A percentile compares a stretch with the other conserved stretches of the same genome.
These are phyloP conservation scores for Roridomyces roridus DNA, from an alignment of 768 basidiomycete species.

Conservation along the genomic window DNA sequence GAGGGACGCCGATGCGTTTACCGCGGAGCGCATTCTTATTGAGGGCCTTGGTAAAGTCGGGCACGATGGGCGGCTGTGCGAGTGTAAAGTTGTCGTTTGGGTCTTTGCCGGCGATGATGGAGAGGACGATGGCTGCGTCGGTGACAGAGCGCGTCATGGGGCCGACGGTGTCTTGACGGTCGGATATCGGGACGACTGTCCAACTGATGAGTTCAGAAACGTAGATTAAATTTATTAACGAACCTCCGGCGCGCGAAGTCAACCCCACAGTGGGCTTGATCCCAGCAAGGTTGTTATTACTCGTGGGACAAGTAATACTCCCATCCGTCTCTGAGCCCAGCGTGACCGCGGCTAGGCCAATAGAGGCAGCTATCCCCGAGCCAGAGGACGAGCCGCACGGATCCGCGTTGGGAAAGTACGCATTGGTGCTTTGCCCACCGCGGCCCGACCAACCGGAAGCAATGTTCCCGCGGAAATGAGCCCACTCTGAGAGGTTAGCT, in stretches of 20 bases:
- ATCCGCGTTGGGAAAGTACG: conserved; percentile 57
- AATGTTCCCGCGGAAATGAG: conserved; percentile 52
- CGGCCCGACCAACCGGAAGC: conserved; percentile 66
- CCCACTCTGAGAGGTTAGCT: conserved; percentile 61
- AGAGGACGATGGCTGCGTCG: conserved; percentile 61
- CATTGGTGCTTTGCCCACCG: conserved; percentile 55
- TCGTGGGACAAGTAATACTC: conserved; percentile 59
- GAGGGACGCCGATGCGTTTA: conserved; percentile 60
- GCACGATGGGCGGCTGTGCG: conserved; percentile 56
- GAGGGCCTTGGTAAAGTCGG: conserved; percentile 62
- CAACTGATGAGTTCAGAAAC: not conserved
- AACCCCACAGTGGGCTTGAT: conserved; percentile 68
- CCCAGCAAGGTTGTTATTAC: conserved; percentile 60
- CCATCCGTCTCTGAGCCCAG: conserved; percentile 61
- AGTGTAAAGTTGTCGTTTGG: conserved; percentile 61
- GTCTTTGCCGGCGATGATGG: conserved; percentile 62
- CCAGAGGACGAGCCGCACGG: conserved; percentile 67
- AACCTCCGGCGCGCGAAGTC: conserved; percentile 65
- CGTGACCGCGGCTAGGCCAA: conserved; percentile 55
- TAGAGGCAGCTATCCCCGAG: conserved; percentile 59
- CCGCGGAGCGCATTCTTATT: conserved; percentile 53
- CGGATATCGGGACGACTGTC: conserved; percentile 61
- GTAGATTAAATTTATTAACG: too few relatives aligned
- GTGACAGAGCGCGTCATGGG: conserved; percentile 59
- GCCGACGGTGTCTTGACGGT: conserved; percentile 64